phyloP scores from a whole-genome alignment of 208 protist genomes.

The Leishmania amazonensis region DNA sequence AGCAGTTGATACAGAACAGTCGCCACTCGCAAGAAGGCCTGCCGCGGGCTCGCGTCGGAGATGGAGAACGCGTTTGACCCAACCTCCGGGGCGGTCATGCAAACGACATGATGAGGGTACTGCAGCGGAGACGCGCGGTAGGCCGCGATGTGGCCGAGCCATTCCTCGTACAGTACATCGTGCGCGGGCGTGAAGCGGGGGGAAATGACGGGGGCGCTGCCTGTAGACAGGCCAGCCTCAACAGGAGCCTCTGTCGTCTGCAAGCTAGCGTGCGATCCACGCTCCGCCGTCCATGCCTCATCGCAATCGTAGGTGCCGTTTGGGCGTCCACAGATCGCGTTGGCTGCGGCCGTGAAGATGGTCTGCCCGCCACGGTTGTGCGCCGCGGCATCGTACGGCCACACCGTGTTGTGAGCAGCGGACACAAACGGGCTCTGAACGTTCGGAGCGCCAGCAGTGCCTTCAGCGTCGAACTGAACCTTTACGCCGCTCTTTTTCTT shows the following conservation, averaged over 20 bases:
- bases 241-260: neutral
- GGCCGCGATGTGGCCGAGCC: conserved; percentile 30
- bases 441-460: neutral
- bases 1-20: conserved; percentile 18
- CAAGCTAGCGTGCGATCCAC: conserved; percentile 6
- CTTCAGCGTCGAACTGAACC: conserved; percentile 14
- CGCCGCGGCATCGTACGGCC: conserved; percentile 13
- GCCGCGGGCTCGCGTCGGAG: neutral
- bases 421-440: conserved; percentile 28
- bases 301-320: conserved; percentile 13
- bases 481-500: conserved; percentile 26
- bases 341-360: conserved; percentile 29
- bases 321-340: conserved; percentile 20
- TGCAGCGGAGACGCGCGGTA: conserved; percentile 27
- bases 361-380: neutral
- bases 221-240: neutral
- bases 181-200: neutral
- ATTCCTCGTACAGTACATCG: conserved; percentile 21
- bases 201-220: neutral
- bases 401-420: conserved; percentile 25
- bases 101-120: conserved; percentile 46
- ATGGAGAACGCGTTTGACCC: neutral
- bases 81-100: neutral
- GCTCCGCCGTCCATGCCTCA: conserved; percentile 16
- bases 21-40: conserved; percentile 5